Conservation (phyloP, 768 basidiomycete species). For the Dioszegia hungarica region DNA sequence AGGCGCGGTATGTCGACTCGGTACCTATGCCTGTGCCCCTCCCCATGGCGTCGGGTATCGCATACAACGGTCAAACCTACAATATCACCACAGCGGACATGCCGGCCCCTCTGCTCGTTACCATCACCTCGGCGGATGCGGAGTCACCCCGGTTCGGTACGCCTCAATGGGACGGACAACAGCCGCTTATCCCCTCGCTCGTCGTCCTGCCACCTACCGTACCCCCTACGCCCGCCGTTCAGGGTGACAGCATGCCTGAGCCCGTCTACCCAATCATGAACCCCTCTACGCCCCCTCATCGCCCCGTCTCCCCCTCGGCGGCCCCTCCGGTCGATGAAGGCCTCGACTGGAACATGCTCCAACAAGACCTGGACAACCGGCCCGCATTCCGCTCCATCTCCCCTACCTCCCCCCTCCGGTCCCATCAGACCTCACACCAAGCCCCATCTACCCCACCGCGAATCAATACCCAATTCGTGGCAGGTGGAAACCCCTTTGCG, state of each 20-base stretch:
- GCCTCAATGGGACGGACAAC: conserved; percentile 22
- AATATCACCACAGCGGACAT: background rate
- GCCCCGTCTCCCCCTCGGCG: background rate
- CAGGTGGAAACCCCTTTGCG: background rate
- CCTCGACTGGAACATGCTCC: conserved; percentile 32
- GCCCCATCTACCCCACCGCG: background rate
- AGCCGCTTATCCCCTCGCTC: conserved; percentile 23
- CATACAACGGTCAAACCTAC: background rate
- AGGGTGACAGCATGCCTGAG: background rate
- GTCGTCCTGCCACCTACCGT: conserved; percentile 35
- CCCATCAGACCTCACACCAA: conserved; percentile 18
- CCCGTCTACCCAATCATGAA: conserved; percentile 20
- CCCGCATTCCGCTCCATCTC: conserved; percentile 45
- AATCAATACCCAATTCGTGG: conserved; percentile 3
- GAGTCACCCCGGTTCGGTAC: conserved; percentile 24
- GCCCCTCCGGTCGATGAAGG: conserved; percentile 9
- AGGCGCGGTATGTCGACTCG: background rate
- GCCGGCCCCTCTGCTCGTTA: conserved; percentile 5
- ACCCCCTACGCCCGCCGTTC: conserved; percentile 30
- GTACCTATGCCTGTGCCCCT: conserved; percentile 9
- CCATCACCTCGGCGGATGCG: conserved; percentile 1
- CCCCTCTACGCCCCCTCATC: conserved; percentile 12
- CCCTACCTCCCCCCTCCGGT: conserved; percentile 35
- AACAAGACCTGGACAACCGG: conserved; percentile 24
- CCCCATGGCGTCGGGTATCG: conserved; percentile 3